Percentiles rank a stretch among this genome's conserved stretches.
Evolutionary conservation across 495 filamentous ascomycete genomes (phyloP).

Genomic region (Penicillium parvum): DNA sequence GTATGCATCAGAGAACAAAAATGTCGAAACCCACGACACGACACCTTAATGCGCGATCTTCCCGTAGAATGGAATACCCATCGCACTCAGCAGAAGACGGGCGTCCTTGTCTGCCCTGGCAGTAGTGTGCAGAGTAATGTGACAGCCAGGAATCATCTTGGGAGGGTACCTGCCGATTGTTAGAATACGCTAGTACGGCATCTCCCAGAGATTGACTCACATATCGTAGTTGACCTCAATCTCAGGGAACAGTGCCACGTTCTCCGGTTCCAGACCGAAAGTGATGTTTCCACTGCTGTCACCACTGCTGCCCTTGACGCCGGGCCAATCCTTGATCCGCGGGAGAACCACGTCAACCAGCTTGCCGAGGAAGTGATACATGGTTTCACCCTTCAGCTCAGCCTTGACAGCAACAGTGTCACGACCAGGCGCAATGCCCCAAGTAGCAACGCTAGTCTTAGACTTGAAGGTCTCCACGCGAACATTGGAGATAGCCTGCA

Average conservation of each 20-base stretch:
- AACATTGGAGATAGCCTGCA: conserved; percentile 84
- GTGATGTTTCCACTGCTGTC: conserved; percentile 84
- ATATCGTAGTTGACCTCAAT: conserved; percentile 85
- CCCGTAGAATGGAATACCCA: conserved; percentile 81
- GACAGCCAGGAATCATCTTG: conserved; percentile 89
- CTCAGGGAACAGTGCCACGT: conserved; percentile 81
- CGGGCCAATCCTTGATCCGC: conserved; percentile 90
- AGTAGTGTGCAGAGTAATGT: conserved; percentile 81
- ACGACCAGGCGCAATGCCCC: conserved; percentile 50
- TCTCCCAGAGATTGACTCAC: conserved; percentile 50
- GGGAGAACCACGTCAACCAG: conserved; percentile 84
- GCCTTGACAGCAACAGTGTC: conserved; percentile 59
- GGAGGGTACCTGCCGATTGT: conserved; percentile 61
- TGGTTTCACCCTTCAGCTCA: conserved; percentile 68
- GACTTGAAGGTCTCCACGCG: conserved; percentile 64
- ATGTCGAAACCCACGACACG: background rate
- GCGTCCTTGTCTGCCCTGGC: conserved; percentile 89
- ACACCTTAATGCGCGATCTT: conserved; percentile 51
- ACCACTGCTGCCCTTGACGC: conserved; percentile 69
- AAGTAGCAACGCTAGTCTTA: conserved; percentile 62
- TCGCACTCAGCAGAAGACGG: conserved; percentile 71
- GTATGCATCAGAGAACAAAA: conserved; percentile 4
- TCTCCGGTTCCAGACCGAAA: conserved; percentile 69
- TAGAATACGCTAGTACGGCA: background rate
- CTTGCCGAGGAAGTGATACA: conserved; percentile 85